Evolutionary conservation across 148 eudicot genomes (phyloP), one percentile per base, ranked within the genome.

Genomic region (Persicaria tinctoria): DNA sequence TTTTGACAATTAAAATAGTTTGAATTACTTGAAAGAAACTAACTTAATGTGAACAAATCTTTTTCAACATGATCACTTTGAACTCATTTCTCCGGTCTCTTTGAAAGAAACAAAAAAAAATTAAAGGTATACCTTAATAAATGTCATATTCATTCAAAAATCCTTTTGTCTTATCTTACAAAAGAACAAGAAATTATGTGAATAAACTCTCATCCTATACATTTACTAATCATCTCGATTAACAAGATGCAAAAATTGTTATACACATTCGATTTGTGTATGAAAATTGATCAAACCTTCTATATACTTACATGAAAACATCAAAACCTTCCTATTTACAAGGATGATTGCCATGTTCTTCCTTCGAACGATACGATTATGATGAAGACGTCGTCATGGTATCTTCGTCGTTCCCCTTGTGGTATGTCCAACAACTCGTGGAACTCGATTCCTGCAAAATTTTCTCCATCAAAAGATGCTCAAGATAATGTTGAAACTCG

Each of bases 351-450:
- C 98, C 98, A 95, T 86, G 92, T 95, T 77, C 97, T 86, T 78
- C 98, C 98, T 82, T 90, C 96, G 75, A 95, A 88, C 16, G 99
- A 95, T 41, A 95, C 90, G 70, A 95, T 89, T 62, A 95, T 95
- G 47, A 95, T 89, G 13, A 93, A 95, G 64, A 95, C 99, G 51
- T 95, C 99, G 49, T 95, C 99, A 46, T 95, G 99, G 84, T 92
- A 95, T 45, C 90, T 89, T 0, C 98, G 85, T 18, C 98, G 84
- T 75, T 95, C 98, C 50, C 98, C 98, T 82, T 95, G 98, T 2
- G 97, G 98, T 83, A 95, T 95, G 76, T 95, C 98, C 23, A 95
- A 90, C 88, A 95, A 82, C 78, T 95, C 99, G 55, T 90, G 93
- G 50, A 89, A 89, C 44, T 87, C 91, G 84, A 89, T 76, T 50